Conservation (phyloP, 2,329 filamentous ascomycete genomes). For the Phialophora macrospora region DNA sequence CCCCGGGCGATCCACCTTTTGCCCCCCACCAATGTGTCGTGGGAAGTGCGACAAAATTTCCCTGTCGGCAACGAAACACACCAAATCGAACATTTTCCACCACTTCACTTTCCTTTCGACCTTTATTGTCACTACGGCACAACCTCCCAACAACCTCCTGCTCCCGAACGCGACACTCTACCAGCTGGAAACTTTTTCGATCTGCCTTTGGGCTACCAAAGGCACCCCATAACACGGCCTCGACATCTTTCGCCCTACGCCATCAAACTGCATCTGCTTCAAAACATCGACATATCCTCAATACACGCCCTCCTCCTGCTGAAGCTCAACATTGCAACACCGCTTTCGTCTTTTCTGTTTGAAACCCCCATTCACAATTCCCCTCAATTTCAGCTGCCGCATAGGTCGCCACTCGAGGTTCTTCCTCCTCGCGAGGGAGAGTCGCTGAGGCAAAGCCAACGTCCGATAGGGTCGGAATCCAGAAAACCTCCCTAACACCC, state of each 20-base stretch:
- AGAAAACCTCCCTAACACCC: conserved; percentile 91
- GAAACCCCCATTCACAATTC: conserved; percentile 51
- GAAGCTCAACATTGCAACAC: conserved; percentile 36
- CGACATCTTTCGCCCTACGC: conserved; percentile 38
- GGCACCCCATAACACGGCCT: conserved; percentile 38
- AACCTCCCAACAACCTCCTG: not conserved
- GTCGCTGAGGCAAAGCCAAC: conserved; percentile 92
- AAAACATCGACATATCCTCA: conserved; percentile 53
- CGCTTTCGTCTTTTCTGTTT: conserved; percentile 35
- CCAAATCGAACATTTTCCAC: conserved; percentile 17
- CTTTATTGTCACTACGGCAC: conserved; percentile 13
- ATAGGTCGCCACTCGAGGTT: conserved; percentile 98
- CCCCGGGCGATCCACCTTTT: conserved; percentile 15
- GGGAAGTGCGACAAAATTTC: conserved; percentile 26
- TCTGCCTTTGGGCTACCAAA: conserved; percentile 38
- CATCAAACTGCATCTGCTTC: conserved; percentile 52
- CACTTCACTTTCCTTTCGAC: conserved; percentile 18
- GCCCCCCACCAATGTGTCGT: conserved; percentile 34
- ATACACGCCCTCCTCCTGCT: conserved; percentile 54
- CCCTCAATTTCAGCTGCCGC: conserved; percentile 89
- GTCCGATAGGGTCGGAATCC: conserved; percentile 85
- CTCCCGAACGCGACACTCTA: conserved; percentile 12
- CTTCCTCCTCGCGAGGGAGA: conserved; percentile 99
- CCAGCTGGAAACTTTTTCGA: conserved; percentile 8
- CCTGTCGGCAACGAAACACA: conserved; percentile 25